These are phyloP conservation scores for Discostella stelligeroides DNA, from an alignment of 108 stramenopile species.

Conservation along the genomic window DNA sequence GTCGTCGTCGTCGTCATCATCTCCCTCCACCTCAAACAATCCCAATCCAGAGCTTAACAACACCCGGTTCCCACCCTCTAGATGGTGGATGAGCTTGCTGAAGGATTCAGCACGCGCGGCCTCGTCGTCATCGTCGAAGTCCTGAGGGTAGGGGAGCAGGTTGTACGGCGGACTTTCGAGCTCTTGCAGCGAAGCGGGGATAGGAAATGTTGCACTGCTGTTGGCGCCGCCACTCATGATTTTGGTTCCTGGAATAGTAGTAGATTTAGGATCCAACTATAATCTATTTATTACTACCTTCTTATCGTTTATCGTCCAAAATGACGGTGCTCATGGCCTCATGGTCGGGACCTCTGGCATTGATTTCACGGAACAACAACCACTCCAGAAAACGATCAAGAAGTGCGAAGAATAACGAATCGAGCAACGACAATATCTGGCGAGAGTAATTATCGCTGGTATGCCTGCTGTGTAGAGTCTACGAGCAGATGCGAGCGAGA, in stretches of 20 bases:
- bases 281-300: too few relatives aligned
- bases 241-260: background rate
- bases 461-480: background rate
- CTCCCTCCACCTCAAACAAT: conserved; percentile 53
- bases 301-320: background rate
- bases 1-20: conserved; percentile 38
- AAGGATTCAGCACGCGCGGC: conserved; percentile 83
- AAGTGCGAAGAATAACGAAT: too few relatives aligned
- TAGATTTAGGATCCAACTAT: too few relatives aligned
- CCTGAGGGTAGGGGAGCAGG: conserved; percentile 83
- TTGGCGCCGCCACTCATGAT: conserved; percentile 22
- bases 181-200: conserved; percentile 81
- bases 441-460: background rate
- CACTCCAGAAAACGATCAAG: too few relatives aligned
- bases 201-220: conserved; percentile 58
- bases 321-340: background rate
- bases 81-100: conserved; percentile 50
- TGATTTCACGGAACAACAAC: background rate
- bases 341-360: background rate
- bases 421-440: background rate
- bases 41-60: conserved; percentile 49
- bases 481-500: background rate
- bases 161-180: conserved; percentile 87
- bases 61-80: conserved; percentile 69
- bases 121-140: conserved; percentile 88